Conservation (phyloP, 2,329 filamentous ascomycete genomes). For the Fusarium dimerum region DNA sequence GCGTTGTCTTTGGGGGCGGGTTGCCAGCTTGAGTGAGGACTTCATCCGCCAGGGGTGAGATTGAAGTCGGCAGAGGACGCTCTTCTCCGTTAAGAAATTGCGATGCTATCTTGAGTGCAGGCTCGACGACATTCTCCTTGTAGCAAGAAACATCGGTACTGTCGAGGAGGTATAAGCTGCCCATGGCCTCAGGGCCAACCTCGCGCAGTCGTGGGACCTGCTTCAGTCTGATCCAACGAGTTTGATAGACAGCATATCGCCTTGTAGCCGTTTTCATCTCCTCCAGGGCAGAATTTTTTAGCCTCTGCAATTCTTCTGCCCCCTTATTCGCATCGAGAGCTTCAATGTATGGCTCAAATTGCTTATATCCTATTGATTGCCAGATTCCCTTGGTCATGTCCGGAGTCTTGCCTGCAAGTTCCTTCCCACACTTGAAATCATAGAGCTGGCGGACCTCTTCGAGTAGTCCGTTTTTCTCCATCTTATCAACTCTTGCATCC, state of each 20-base stretch:
- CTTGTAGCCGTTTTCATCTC: constrained; percentile 80
- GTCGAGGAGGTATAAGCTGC: constrained; percentile 76
- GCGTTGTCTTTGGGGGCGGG: constrained; percentile 52
- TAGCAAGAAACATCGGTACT: constrained; percentile 69
- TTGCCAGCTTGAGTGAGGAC: constrained; percentile 55
- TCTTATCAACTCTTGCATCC: constrained; percentile 77
- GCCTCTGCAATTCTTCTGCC: constrained; percentile 47
- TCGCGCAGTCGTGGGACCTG: constrained; percentile 68
- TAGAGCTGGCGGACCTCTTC: constrained; percentile 51
- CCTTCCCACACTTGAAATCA: constrained; percentile 37
- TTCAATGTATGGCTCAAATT: constrained; percentile 73
- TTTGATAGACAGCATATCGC: constrained; percentile 83
- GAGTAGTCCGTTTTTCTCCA: constrained; percentile 63
- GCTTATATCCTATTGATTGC: constrained; percentile 96
- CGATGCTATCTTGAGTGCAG: constrained; percentile 62
- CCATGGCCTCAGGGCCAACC: constrained; percentile 49
- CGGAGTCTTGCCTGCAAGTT: constrained; percentile 51
- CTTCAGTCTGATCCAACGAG: constrained; percentile 85
- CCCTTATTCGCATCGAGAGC: constrained; percentile 39
- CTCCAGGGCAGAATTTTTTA: constrained; percentile 65
- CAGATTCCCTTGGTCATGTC: constrained; percentile 86
- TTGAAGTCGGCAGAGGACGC: constrained; percentile 51
- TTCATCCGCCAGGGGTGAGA: constrained; percentile 51
- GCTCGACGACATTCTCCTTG: constrained; percentile 61
- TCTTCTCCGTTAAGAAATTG: constrained; percentile 61